Conservation (phyloP, 2,329 filamentous ascomycete species). For the Diplodia seriata region DNA sequence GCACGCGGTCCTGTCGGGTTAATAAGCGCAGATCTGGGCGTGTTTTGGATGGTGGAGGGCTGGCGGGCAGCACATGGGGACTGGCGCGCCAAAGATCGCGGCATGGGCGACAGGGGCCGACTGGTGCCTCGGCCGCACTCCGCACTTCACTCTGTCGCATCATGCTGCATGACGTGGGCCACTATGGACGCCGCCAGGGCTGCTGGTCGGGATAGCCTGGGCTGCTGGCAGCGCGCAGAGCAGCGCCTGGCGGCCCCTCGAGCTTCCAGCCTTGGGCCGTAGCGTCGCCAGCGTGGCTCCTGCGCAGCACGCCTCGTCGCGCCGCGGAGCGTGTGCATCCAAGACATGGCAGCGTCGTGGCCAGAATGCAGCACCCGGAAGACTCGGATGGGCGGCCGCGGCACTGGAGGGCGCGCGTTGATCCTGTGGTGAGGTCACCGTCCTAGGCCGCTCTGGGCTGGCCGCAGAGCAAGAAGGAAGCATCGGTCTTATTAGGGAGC, state of each 20-base stretch:
- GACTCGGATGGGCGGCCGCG: conserved; percentile 16
- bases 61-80: not conserved
- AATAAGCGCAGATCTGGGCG: conserved; percentile 16
- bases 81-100: conserved; percentile 6
- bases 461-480: conserved; percentile 20
- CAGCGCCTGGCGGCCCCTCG: not conserved
- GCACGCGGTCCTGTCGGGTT: conserved; percentile 4
- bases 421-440: conserved; percentile 27
- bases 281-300: conserved; percentile 22
- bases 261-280: conserved; percentile 22
- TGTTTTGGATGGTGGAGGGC: conserved; percentile 3
- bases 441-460: conserved; percentile 27
- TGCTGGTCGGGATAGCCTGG: conserved; percentile 9
- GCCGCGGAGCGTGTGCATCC: not conserved
- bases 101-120: conserved; percentile 3
- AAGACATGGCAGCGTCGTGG: conserved; percentile 3
- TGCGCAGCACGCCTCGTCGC: not conserved
- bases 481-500: conserved; percentile 27
- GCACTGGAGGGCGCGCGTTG: conserved; percentile 12
- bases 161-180: conserved; percentile 23
- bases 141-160: conserved; percentile 20
- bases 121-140: conserved; percentile 12
- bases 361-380: conserved; percentile 22
- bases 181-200: not conserved
- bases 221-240: conserved; percentile 10